phyloP scores from a whole-genome alignment of 306 rosid genomes.

The Fragaria ananassa region DNA sequence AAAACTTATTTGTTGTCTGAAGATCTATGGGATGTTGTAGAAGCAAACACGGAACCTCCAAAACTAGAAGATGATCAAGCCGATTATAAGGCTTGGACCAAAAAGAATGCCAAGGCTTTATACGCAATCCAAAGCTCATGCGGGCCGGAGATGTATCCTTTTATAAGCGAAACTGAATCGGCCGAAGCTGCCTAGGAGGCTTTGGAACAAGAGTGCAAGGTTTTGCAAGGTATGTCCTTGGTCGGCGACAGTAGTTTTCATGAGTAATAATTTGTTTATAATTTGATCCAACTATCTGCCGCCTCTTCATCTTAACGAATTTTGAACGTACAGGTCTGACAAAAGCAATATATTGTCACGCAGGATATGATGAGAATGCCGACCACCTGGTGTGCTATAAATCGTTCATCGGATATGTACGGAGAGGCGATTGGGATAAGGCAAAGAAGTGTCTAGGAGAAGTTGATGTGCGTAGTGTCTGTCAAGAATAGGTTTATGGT shows the following conservation, averaged over 20 bases:
- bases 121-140: conserved; percentile 16
- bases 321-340: too few species aligned
- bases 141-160: background rate
- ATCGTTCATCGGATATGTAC: background rate
- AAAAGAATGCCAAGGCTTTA: conserved; percentile 7
- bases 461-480: background rate
- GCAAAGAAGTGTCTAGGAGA: background rate
- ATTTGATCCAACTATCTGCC: too few species aligned
- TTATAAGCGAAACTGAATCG: background rate
- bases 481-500: too few species aligned
- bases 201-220: background rate
- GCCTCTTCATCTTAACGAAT: too few species aligned
- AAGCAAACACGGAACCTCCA: background rate
- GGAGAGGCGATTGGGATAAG: background rate
- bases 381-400: background rate
- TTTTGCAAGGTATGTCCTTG: background rate
- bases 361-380: background rate
- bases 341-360: background rate
- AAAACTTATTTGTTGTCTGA: background rate
- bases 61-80: background rate
- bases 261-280: too few species aligned
- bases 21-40: background rate
- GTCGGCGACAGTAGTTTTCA: too few species aligned
- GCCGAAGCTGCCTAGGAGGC: conserved; percentile 13
- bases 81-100: background rate